A percentile compares a stretch with the other conserved stretches of the same genome.
Evolutionary conservation across 768 basidiomycete species (phyloP).

Genomic region (Pleurotus platypus): DNA sequence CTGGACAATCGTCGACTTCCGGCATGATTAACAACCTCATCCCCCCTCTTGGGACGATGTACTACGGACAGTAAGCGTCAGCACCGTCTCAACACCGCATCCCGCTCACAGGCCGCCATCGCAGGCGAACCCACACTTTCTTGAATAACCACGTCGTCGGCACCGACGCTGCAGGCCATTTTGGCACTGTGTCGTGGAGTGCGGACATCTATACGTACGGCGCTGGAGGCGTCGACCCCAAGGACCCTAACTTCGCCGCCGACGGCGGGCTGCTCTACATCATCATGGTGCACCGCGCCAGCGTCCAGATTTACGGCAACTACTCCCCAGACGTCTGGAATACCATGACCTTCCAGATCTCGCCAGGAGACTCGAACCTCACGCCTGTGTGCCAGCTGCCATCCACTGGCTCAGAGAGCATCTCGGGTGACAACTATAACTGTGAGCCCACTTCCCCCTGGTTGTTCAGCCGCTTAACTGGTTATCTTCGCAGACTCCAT

Average conservation of each 20-base stretch:
- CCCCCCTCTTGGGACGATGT: not conserved
- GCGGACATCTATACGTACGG: not conserved
- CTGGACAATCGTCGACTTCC: no score
- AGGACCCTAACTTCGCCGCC: not conserved
- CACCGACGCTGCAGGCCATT: not conserved
- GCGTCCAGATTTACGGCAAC: not conserved
- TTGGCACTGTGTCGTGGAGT: not conserved
- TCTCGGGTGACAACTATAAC: not conserved
- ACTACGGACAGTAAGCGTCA: not conserved
- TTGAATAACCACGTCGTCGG: not conserved
- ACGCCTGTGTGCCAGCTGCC: not conserved
- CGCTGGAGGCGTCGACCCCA: not conserved
- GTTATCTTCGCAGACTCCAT: not conserved
- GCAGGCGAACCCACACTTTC: not conserved
- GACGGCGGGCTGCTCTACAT: not conserved
- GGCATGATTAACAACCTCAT: not conserved
- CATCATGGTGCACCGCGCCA: not conserved
- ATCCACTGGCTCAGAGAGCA: not conserved
- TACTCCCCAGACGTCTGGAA: not conserved
- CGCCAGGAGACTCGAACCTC: not conserved
- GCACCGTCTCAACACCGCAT: not conserved
- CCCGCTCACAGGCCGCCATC: not conserved
- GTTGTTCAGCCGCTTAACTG: not conserved
- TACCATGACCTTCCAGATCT: not conserved
- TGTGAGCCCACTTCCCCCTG: not conserved